Conservation (phyloP, 495 filamentous ascomycete species). For the Choiromyces venosus region DNA sequence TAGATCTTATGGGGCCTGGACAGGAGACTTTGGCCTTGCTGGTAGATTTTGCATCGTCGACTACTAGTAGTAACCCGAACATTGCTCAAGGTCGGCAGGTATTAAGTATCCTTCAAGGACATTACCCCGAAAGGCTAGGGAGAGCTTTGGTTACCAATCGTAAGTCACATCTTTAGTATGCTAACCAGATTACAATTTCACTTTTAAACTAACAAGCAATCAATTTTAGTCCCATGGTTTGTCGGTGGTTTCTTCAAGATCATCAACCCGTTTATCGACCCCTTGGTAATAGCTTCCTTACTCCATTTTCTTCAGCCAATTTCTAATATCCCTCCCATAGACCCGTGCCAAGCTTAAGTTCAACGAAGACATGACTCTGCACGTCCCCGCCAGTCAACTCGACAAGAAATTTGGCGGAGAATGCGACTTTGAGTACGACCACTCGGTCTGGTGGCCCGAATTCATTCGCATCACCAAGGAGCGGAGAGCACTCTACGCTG, state of each 20-base stretch:
- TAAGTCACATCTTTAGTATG: conserved; percentile 46
- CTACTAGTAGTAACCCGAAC: conserved; percentile 67
- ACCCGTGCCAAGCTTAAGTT: conserved; percentile 91
- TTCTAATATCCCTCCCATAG: conserved; percentile 33
- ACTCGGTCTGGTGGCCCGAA: conserved; percentile 81
- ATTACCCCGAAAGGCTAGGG: conserved; percentile 92
- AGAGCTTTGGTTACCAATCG: conserved; percentile 80
- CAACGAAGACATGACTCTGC: conserved; percentile 74
- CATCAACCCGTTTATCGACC: conserved; percentile 94
- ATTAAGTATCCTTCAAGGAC: conserved; percentile 80
- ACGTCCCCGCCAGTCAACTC: conserved; percentile 72
- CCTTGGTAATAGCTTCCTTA: conserved; percentile 42
- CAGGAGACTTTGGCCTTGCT: conserved; percentile 80
- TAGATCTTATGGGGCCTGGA: conserved; percentile 78
- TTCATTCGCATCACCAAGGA: conserved; percentile 61
- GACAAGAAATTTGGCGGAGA: conserved; percentile 63
- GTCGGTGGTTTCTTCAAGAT: conserved; percentile 89
- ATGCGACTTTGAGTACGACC: conserved; percentile 79
- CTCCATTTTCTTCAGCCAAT: background rate
- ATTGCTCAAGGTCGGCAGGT: conserved; percentile 71
- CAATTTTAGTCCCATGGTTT: conserved; percentile 67
- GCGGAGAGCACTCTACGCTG: conserved; percentile 53
- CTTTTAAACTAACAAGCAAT: conserved; percentile 8
- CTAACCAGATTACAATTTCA: conserved; percentile 9
- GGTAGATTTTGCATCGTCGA: conserved; percentile 79